These are phyloP conservation scores for Epichloe elymi DNA, from an alignment of 2,329 filamentous ascomycete species.

Conservation along the genomic window DNA sequence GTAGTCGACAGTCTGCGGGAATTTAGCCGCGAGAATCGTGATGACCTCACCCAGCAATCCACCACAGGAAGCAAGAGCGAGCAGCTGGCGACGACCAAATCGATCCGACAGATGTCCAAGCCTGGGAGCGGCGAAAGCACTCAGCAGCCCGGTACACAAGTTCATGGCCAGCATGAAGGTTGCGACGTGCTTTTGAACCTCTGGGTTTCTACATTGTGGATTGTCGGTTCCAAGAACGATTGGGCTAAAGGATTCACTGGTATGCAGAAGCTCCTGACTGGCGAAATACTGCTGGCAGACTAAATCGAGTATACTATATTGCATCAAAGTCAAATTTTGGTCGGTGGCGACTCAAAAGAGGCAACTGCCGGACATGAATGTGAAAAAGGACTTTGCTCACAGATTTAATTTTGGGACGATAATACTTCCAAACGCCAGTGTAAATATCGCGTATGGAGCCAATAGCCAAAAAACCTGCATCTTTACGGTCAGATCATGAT, in stretches of 20 bases:
- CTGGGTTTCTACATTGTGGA: conserved; percentile 64
- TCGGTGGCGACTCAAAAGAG: background rate
- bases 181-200: conserved; percentile 64
- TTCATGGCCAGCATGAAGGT: conserved; percentile 67
- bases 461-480: conserved; percentile 72
- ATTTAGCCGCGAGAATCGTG: conserved; percentile 65
- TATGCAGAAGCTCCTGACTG: conserved; percentile 46
- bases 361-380: background rate
- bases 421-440: conserved; percentile 73
- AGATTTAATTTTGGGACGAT: conserved; percentile 80
- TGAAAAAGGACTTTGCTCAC: conserved; percentile 22
- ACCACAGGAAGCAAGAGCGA: conserved; percentile 63
- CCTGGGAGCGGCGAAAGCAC: conserved; percentile 69
- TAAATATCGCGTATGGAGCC: conserved; percentile 66
- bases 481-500: conserved; percentile 10
- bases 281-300: conserved; percentile 75
- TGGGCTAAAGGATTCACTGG: conserved; percentile 30
- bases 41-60: conserved; percentile 61
- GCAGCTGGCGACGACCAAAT: conserved; percentile 63
- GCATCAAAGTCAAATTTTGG: background rate
- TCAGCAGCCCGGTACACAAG: conserved; percentile 61
- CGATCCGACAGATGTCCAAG: conserved; percentile 78
- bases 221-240: conserved; percentile 57
- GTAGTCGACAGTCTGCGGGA: conserved; percentile 59
- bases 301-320: conserved; percentile 54